These are phyloP conservation scores for Phanerodontia chrysosporium DNA, from an alignment of 768 basidiomycete genomes.

Conservation along the genomic window DNA sequence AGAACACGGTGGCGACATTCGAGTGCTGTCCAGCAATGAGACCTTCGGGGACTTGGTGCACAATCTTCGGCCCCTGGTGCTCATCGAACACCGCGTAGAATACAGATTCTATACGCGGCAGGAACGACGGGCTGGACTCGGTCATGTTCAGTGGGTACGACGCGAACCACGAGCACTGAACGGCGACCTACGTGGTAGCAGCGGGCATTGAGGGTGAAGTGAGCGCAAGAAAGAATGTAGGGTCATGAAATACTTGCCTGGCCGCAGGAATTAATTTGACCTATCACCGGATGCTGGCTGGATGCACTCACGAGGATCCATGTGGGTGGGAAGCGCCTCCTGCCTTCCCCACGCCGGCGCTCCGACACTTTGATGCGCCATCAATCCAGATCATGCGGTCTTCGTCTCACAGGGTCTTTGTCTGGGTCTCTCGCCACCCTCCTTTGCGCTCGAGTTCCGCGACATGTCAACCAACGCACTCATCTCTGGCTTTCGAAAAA, in stretches of 20 bases:
- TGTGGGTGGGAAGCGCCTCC: not conserved
- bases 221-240: not conserved
- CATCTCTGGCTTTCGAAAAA: conserved; percentile 41
- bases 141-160: conserved; percentile 28
- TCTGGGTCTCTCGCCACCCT: not conserved
- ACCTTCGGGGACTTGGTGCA: conserved; percentile 92
- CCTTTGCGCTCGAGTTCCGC: not conserved
- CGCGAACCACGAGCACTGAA: not conserved
- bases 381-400: not conserved
- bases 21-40: conserved; percentile 52
- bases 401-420: not conserved
- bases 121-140: conserved; percentile 59
- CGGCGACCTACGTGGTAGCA: not conserved
- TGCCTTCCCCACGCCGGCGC: not conserved
- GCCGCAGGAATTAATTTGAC: not conserved
- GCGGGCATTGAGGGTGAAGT: not conserved
- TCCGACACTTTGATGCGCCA: not conserved
- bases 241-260: not conserved
- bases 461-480: not conserved
- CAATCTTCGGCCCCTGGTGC: conserved; percentile 79
- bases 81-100: conserved; percentile 95
- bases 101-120: conserved; percentile 77
- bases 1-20: conserved; percentile 10
- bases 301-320: not conserved
- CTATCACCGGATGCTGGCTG: not conserved